Base-by-base conservation (phyloP, 2,329 filamentous ascomycete genomes). In the Simplicillium aogashimaense region DNA sequence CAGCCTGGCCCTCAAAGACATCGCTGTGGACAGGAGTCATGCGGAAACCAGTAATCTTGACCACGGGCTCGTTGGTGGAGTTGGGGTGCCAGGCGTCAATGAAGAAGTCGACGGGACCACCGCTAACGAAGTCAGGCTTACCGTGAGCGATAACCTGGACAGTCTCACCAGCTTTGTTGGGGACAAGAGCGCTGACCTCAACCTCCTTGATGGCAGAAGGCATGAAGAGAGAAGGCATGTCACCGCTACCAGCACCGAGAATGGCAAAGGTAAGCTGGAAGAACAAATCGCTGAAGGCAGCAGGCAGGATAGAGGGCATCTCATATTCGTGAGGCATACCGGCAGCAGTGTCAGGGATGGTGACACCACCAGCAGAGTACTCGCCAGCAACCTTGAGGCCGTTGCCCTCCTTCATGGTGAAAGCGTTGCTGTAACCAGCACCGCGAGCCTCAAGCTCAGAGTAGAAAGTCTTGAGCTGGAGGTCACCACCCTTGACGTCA, bases 301-400 rank as follows among this genome's bases (percentile, higher is more conserved):
- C 64, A 28, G 71, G 68, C 7, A 72, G 50, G 37, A 66, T 58
- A 15, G 66, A 62, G 0, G 58, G 44, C 3, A 63, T 57, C 46
- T 76, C 67, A 36, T 63, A 58, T 1, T 53, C 47, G 43, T 61
- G 56, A 1, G 68, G 69, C 71, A 74, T 74, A 1, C 54, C 46
- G 1, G 54, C 46, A 1, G 54, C 53, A 0, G 69, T 74, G 36
- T 74, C 61, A 3, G 61, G 61, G 3, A 70, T 52, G 10, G 55
- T 47, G 7, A 70, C 48, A 4, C 59, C 54, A 8, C 45, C 40
- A 9, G 45, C 43, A 7, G 45, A 48, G 28, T 47, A 46, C 7
- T 48, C 43, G 3, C 43, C 48, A 6, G 34, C n/a, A 3, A 46
- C 43, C 14, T 38, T 47, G 18, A 53, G 37, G 3, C 42, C 44